These are phyloP conservation scores for Liquidambar formosana DNA, from an alignment of 164 flowering plant genomes.

Conservation along the genomic window DNA sequence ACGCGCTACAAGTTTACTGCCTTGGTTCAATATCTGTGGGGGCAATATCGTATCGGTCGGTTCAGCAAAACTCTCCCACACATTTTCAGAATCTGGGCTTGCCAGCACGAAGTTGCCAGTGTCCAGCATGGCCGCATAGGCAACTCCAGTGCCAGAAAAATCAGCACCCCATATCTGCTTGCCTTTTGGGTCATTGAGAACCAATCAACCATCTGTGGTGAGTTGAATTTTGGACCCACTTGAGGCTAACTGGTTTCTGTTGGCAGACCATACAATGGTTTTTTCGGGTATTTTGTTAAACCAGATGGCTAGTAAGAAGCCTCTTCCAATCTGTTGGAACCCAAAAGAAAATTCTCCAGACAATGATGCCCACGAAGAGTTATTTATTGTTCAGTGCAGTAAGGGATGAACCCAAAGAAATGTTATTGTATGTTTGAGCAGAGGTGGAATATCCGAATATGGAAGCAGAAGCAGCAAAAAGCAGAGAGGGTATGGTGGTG, in stretches of 20 bases:
- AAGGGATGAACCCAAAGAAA: background rate
- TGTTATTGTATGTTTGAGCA: background rate
- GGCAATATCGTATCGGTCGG: slow-evolving; percentile 18
- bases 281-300: background rate
- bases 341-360: slow-evolving; percentile 5
- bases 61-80: slow-evolving; percentile 17
- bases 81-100: background rate
- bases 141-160: background rate
- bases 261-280: background rate
- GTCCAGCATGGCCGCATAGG: slow-evolving; percentile 16
- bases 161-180: background rate
- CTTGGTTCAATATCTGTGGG: slow-evolving; percentile 5
- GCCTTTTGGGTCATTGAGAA: background rate
- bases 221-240: background rate
- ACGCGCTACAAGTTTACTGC: slow-evolving; percentile 4
- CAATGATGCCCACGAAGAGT: background rate
- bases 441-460: no score
- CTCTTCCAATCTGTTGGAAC: background rate
- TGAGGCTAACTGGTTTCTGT: background rate
- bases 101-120: slow-evolving; percentile 19
- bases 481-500: no score
- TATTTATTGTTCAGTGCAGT: background rate
- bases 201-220: background rate
- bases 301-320: background rate
- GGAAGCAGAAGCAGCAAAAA: no score